These are phyloP conservation scores for Pseudopyricularia cyperi DNA, from an alignment of 2,329 filamentous ascomycete species.

Conservation along the genomic window DNA sequence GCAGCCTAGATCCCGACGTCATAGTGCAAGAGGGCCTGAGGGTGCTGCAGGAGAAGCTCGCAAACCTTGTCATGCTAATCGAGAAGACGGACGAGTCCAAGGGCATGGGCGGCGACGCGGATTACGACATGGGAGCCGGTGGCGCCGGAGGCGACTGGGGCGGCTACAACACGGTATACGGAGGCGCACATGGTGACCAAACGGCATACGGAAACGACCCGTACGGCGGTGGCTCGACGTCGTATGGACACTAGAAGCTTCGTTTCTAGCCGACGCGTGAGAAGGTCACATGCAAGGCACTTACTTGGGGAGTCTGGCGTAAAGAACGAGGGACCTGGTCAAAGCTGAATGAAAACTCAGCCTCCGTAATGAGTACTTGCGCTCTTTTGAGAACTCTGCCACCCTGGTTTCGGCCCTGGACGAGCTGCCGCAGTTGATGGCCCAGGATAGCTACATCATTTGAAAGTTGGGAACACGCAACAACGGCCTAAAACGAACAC, in stretches of 20 bases:
- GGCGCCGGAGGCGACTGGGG: constrained; percentile 47
- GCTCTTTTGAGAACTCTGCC: too few species aligned
- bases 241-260: background rate
- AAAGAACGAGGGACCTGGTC: too few species aligned
- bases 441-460: too few species aligned
- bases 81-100: background rate
- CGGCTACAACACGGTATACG: constrained; percentile 48
- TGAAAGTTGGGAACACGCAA: too few species aligned
- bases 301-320: too few species aligned
- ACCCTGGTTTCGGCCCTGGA: too few species aligned
- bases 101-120: constrained; percentile 29
- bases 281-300: too few species aligned
- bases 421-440: too few species aligned
- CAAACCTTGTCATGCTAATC: constrained; percentile 40
- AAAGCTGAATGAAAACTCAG: too few species aligned
- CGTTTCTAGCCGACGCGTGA: background rate
- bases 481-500: too few species aligned
- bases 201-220: constrained; percentile 1
- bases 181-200: constrained; percentile 3
- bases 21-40: constrained; percentile 84
- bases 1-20: constrained; percentile 76
- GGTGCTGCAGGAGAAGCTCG: constrained; percentile 81
- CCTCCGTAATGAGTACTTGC: too few species aligned
- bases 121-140: constrained; percentile 26
- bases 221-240: constrained; percentile 2